Base-by-base conservation (phyloP, 2,329 filamentous ascomycete genomes). In the Neoscytalidium dimidiatum region DNA sequence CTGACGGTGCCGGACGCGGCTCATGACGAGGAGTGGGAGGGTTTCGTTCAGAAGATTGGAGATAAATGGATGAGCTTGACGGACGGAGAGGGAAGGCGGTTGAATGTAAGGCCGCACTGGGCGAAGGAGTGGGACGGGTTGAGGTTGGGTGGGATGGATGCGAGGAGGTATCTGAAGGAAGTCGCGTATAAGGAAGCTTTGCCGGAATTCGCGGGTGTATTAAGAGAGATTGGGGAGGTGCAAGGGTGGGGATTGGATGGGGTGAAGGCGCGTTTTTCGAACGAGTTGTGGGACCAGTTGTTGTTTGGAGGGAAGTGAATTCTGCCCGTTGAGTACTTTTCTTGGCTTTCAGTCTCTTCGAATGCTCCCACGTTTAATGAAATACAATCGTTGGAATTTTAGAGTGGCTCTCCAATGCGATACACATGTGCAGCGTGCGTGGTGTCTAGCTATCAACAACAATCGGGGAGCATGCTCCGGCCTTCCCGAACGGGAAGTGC, bases 61-160 rank as follows among this genome's bases (percentile, higher is more conserved):
- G 78, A 82, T 67, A 67, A 74, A 21, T 83, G 81, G 81, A 76
- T 77, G 72, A 68, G 69, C 19, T 79, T 51, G 26, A 17, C 23
- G 7, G 46, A 51, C 19, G 46, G 46, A 3, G 19, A 21, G 43
- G 43, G 43, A 6, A 46, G 17, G 19, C 71, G 75, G 52, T 52
- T 58, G 0, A 66, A 77, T 23, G 78, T 77, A 11, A 68, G 80
- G n/a, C 81, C 81, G 23, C 81, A 83, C 67, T 82, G 79, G 81
- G 81, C 80, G 0, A 82, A 83, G 70, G 79, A 83, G 67, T 82
- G 80, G 70, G 67, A 75, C 69, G 64, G n/a, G 73, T 76, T 57
- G 70, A 68, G 9, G 72, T 78, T 51, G 68, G 67, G 41, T 4
- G 43, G 43, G 43, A 5, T 46, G n/a, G 72, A 75, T 48, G 72